These are phyloP conservation scores for Xerocomus minutiporus DNA, from an alignment of 1,284 basidiomycete genomes.

Conservation along the genomic window DNA sequence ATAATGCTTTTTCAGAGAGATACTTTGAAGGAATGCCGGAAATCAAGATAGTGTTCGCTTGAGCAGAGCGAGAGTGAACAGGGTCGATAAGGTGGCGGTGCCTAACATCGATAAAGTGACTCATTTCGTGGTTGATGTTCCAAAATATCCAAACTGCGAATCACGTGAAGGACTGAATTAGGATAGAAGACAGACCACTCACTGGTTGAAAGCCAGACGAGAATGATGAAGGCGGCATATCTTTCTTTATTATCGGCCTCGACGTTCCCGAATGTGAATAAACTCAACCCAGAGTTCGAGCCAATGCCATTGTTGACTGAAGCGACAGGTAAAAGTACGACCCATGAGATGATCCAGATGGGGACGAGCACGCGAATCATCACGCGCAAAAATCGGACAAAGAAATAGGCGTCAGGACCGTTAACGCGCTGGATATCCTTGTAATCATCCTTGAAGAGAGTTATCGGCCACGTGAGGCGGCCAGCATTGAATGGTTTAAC, in stretches of 20 bases:
- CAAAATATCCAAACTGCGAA: constrained; percentile 77
- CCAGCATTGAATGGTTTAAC: constrained; percentile 42
- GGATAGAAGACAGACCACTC: constrained; percentile 26
- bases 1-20: constrained; percentile 64
- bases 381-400: constrained; percentile 82
- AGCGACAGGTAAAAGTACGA: constrained; percentile 65
- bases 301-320: constrained; percentile 49
- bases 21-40: constrained; percentile 84
- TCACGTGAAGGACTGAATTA: constrained; percentile 1
- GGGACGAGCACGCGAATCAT: constrained; percentile 79
- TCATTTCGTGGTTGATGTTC: constrained; percentile 78
- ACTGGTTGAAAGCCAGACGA: constrained; percentile 76
- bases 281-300: constrained; percentile 60
- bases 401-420: constrained; percentile 93
- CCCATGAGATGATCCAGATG: constrained; percentile 76
- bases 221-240: constrained; percentile 72
- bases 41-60: constrained; percentile 85
- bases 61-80: constrained; percentile 67
- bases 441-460: constrained; percentile 56
- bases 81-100: constrained; percentile 81
- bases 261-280: constrained; percentile 82
- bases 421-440: constrained; percentile 65
- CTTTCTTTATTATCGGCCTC: constrained; percentile 46
- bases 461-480: constrained; percentile 56
- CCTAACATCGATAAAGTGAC: constrained; percentile 74